Evolutionary conservation across 1,139 yeast species (phyloP).

Genomic region (Keqinozyma sinolaborantium): DNA sequence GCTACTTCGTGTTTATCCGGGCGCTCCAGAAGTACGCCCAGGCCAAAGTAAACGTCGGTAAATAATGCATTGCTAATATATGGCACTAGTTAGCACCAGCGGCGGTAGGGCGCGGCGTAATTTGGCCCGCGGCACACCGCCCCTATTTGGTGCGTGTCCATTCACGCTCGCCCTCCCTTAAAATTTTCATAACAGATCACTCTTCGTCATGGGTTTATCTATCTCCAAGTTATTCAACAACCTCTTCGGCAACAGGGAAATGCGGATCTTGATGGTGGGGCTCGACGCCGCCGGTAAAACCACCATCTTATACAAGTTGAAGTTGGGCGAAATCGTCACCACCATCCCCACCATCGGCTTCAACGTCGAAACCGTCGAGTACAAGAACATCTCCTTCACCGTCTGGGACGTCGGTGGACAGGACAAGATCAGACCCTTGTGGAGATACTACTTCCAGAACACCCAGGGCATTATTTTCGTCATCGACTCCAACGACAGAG

Average conservation of each 20-base stretch:
- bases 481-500: constrained; percentile 42
- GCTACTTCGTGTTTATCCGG: constrained; percentile 79
- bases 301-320: constrained; percentile 39
- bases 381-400: constrained; percentile 38
- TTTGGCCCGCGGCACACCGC: background rate
- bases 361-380: constrained; percentile 41
- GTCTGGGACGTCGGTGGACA: constrained; percentile 48
- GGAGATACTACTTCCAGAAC: constrained; percentile 44
- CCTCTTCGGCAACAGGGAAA: constrained; percentile 39
- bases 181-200: background rate
- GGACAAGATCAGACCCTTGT: constrained; percentile 40
- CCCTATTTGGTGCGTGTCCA: background rate
- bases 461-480: constrained; percentile 42
- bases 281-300: constrained; percentile 45
- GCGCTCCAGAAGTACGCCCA: constrained; percentile 77
- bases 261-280: constrained; percentile 44
- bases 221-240: constrained; percentile 33
- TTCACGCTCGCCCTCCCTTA: constrained; percentile 9
- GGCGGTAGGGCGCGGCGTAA: background rate
- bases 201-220: constrained; percentile 28
- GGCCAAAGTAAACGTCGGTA: constrained; percentile 86
- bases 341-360: constrained; percentile 42
- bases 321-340: constrained; percentile 40
- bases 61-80: constrained; percentile 24
- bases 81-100: background rate